Evolutionary conservation across 2,329 filamentous ascomycete genomes (phyloP), one percentile per base, ranked within the genome.

Genomic region (Arthrocladium fulminans): DNA sequence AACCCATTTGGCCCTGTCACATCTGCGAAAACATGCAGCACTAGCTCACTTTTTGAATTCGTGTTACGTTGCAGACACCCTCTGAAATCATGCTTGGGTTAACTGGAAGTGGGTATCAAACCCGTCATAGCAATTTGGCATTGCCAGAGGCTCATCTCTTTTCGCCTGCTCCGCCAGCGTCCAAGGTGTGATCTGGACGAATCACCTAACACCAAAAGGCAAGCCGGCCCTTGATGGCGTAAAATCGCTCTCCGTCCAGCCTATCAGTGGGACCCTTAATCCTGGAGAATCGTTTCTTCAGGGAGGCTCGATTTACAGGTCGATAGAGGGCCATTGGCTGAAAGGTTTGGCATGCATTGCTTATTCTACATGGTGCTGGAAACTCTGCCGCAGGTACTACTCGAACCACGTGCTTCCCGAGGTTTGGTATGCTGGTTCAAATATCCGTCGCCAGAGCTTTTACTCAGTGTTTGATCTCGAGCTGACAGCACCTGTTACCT

Each of bases 321-420:
- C n/a, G 32, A 15, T 35, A 35, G 13, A 35, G 32, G 17, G 6
- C 13, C 32, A 35, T 35, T 35, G 7, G 32, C n/a, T 15, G n/a
- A 35, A 35, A 15, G 32, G n/a, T 35, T 35, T 35, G n/a, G 6
- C n/a, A 15, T 15, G 13, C 17, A 35, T 35, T 15, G 32, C 32
- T 7, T 35, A 35, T 35, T 35, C 10, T 35, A 35, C 13, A 35
- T 35, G 17, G n/a, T 35, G 32, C 32, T 35, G 10, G 32, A 35
- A 35, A n/a, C n/a, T 35, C 32, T 35, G 32, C 32, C 32, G 32
- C 32, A 35, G 32, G 13, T 29, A 35, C 32, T 35, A 35, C 32
- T 15, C n/a, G 13, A 7, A n/a, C n/a, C 13, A 15, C 32, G 10
- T n/a, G 17, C 10, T 8, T 8, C 17, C 32, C n/a, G 32, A 35